Conservation (phyloP, 2,329 filamentous ascomycete species). For the Colletotrichum theobromicola region DNA sequence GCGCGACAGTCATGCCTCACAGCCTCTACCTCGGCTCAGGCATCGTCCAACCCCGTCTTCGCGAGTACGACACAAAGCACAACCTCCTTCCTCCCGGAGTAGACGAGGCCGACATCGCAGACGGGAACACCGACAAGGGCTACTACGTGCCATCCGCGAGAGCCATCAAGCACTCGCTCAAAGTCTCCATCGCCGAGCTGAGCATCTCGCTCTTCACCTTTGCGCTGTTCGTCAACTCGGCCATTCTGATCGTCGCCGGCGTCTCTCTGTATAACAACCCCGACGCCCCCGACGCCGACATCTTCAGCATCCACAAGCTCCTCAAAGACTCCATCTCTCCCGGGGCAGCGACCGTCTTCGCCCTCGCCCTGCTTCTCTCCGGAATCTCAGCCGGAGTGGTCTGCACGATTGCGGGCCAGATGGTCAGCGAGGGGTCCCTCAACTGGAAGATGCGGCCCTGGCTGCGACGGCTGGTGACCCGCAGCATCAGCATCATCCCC, state of each 20-base stretch:
- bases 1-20: constrained; percentile 77
- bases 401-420: constrained; percentile 88
- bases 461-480: constrained; percentile 78
- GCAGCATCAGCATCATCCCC: constrained; percentile 81
- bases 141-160: constrained; percentile 74
- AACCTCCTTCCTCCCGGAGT: constrained; percentile 51
- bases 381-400: constrained; percentile 85
- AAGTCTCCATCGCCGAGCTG: constrained; percentile 75
- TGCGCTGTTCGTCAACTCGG: constrained; percentile 82
- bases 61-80: constrained; percentile 65
- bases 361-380: constrained; percentile 78
- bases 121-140: constrained; percentile 44
- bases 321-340: constrained; percentile 72
- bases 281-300: constrained; percentile 71
- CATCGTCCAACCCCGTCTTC: constrained; percentile 70
- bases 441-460: constrained; percentile 78
- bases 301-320: constrained; percentile 82
- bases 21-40: constrained; percentile 72
- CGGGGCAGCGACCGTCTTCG: constrained; percentile 83
- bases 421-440: constrained; percentile 84
- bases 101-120: constrained; percentile 24
- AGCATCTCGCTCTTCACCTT: constrained; percentile 79
- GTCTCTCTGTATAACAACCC: constrained; percentile 71
- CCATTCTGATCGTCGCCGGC: constrained; percentile 83
- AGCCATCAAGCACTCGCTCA: constrained; percentile 77